Percentiles rank a stretch among this genome's conserved stretches.
Evolutionary conservation across 2,329 filamentous ascomycete genomes (phyloP).

Genomic region (Sordariomycetes sp.): DNA sequence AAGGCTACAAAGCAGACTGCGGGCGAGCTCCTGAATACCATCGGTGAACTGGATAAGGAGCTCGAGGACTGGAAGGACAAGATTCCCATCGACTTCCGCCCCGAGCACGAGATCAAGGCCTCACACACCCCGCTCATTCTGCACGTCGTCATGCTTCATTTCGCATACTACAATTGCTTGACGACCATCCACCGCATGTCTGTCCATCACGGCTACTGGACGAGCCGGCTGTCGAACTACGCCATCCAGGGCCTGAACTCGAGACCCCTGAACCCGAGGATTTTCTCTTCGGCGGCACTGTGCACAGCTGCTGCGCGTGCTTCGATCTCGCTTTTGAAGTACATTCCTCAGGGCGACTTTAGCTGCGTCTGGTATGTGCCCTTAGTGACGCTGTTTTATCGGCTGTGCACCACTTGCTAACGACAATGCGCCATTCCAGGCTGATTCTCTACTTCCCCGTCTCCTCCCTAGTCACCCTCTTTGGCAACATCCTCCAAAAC

Average conservation of each 20-base stretch:
- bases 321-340: slow-evolving; percentile 87
- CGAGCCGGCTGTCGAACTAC: slow-evolving; percentile 83
- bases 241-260: slow-evolving; percentile 91
- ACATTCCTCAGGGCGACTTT: slow-evolving; percentile 90
- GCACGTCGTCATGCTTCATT: slow-evolving; percentile 87
- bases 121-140: slow-evolving; percentile 87
- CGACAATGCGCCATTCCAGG: slow-evolving; percentile 24
- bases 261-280: slow-evolving; percentile 77
- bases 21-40: slow-evolving; percentile 86
- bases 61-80: slow-evolving; percentile 93
- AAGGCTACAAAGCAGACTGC: slow-evolving; percentile 85
- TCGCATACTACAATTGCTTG: slow-evolving; percentile 94
- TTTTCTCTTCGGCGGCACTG: slow-evolving; percentile 85
- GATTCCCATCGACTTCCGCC: slow-evolving; percentile 92
- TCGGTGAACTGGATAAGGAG: slow-evolving; percentile 82
- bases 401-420: neutral
- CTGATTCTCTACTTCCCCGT: slow-evolving; percentile 95
- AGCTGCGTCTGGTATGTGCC: slow-evolving; percentile 77
- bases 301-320: slow-evolving; percentile 88
- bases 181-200: slow-evolving; percentile 98
- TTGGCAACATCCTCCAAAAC: slow-evolving; percentile 93
- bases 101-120: slow-evolving; percentile 90
- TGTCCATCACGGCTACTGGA: slow-evolving; percentile 97
- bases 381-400: neutral
- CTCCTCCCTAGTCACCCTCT: slow-evolving; percentile 84